Conservation (phyloP, 768 basidiomycete species). For the Saitozyma sp. region DNA sequence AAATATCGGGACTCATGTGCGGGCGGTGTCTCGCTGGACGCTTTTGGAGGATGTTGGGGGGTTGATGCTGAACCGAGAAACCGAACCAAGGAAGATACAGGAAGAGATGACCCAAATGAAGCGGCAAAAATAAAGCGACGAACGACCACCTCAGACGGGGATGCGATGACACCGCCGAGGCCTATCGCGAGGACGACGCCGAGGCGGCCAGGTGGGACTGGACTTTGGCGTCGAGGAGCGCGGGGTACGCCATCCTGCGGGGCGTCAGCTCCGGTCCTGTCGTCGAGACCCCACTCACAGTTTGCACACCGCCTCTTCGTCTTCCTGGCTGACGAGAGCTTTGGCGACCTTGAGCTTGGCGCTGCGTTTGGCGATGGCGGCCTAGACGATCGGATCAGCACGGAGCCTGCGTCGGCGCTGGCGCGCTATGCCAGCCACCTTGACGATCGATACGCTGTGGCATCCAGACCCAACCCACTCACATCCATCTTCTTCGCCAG, state of each 20-base stretch:
- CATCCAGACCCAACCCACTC: slow-evolving; percentile 5
- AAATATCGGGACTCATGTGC: too few relatives aligned
- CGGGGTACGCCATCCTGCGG: slow-evolving; percentile 24
- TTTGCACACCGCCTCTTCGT: slow-evolving; percentile 27
- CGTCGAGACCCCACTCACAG: slow-evolving; percentile 20
- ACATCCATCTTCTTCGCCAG: slow-evolving; percentile 26
- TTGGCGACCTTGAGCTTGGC: slow-evolving; percentile 28
- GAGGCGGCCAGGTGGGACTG: too few relatives aligned
- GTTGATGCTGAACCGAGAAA: too few relatives aligned
- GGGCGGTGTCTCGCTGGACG: too few relatives aligned
- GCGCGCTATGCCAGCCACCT: neutral
- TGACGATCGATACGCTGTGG: neutral
- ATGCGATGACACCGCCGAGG: too few relatives aligned
- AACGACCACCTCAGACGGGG: too few relatives aligned
- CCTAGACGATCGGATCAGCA: slow-evolving; percentile 7
- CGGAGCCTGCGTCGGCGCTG: neutral
- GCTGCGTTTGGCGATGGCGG: slow-evolving; percentile 15
- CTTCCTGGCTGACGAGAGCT: slow-evolving; percentile 26
- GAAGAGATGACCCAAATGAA: too few relatives aligned
- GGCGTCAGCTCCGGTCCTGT: neutral
- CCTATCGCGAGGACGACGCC: too few relatives aligned
- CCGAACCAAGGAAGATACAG: too few relatives aligned
- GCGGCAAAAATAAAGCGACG: too few relatives aligned
- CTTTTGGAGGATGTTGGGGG: too few relatives aligned
- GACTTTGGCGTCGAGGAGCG: slow-evolving; percentile 24